Conservation (phyloP, 306 rosid genomes). For the Sesbania bispinosa region DNA sequence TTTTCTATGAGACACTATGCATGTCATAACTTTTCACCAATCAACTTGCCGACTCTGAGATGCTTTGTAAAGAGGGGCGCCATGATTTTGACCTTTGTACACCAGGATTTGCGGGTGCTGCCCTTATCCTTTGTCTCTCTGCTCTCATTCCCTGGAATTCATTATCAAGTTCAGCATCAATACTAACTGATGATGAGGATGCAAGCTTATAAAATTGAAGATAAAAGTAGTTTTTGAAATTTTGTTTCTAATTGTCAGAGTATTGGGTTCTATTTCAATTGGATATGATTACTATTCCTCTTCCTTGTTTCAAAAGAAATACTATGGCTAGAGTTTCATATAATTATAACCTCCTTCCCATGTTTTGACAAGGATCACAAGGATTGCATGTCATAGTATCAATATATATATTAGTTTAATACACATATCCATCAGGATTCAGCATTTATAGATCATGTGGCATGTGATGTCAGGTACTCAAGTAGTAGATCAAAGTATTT, state of each 20-base stretch:
- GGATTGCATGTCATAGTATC: not conserved
- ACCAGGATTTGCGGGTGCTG: conserved; percentile 43
- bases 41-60: conserved; percentile 64
- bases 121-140: conserved; percentile 57
- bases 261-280: no score
- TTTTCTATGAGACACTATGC: conserved; percentile 21
- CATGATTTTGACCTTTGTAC: conserved; percentile 63
- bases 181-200: not conserved
- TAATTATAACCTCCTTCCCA: not conserved
- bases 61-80: conserved; percentile 94
- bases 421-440: not conserved
- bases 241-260: no score
- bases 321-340: no score
- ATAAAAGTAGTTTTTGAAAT: no score
- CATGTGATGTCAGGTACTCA: conserved; percentile 18
- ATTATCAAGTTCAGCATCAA: not conserved
- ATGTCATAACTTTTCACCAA: conserved; percentile 14
- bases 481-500: conserved; percentile 17
- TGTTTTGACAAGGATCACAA: not conserved
- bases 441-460: conserved; percentile 12
- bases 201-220: not conserved
- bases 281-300: no score
- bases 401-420: no score
- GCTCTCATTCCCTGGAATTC: conserved; percentile 57
- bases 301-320: no score